A percentile compares a stretch with the other conserved stretches of the same genome.
Evolutionary conservation across 2,329 filamentous ascomycete species (phyloP).

Genomic region (Diaporthe vexans): DNA sequence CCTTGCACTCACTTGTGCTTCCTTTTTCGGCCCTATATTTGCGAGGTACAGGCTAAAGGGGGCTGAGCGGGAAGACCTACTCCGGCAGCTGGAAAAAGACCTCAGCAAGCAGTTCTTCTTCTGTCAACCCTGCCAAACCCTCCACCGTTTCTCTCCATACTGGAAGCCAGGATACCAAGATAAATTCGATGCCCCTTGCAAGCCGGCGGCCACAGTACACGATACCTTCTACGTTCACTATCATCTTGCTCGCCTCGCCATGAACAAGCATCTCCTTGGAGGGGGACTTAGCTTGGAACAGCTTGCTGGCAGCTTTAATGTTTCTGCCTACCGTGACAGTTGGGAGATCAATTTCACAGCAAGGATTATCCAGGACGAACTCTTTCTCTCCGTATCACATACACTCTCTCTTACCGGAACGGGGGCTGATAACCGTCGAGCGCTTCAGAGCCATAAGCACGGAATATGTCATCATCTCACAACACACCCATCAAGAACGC

Average conservation of each 20-base stretch:
- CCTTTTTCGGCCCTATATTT: background rate
- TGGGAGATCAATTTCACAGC: background rate
- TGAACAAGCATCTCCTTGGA: slow-evolving; percentile 12
- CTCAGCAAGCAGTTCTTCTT: slow-evolving; percentile 8
- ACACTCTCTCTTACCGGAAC: background rate
- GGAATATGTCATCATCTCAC: slow-evolving; percentile 13
- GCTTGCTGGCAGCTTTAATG: background rate
- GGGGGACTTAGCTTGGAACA: slow-evolving; percentile 8
- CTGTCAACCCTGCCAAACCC: background rate
- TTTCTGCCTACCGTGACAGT: background rate
- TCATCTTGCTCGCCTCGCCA: slow-evolving; percentile 3
- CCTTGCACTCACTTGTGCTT: slow-evolving; percentile 19
- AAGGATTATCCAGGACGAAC: slow-evolving; percentile 2
- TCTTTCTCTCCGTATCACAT: slow-evolving; percentile 13
- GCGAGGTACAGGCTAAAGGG: background rate
- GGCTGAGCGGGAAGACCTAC: background rate
- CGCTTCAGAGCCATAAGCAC: background rate
- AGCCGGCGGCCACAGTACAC: background rate
- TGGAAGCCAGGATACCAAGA: background rate
- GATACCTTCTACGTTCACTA: background rate
- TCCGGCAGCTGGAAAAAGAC: background rate
- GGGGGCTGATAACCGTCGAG: background rate
- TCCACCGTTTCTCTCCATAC: background rate
- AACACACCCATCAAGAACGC: background rate
- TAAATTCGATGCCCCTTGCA: background rate